A percentile compares a stretch with the other conserved stretches of the same genome.
Evolutionary conservation across 768 basidiomycete genomes (phyloP).

Genomic region (Kwoniella sp.): DNA sequence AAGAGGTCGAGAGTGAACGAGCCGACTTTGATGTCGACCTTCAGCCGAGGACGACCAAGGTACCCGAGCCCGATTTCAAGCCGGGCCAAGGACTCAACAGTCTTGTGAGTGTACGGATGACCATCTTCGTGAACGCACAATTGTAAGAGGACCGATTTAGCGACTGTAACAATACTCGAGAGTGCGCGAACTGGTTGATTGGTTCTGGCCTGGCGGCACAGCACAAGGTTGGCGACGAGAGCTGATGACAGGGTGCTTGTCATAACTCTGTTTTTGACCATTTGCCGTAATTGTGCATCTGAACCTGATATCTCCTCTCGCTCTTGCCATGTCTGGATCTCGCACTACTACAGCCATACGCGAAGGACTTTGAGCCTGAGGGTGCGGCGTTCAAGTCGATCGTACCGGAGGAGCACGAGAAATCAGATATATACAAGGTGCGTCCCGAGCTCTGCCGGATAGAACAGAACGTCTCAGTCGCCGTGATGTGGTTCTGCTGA

Average conservation of each 20-base stretch:
- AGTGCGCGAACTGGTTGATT: too few relatives aligned
- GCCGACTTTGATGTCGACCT: slow-evolving; percentile 12
- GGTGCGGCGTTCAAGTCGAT: slow-evolving; percentile 19
- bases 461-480: neutral
- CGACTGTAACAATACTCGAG: too few relatives aligned
- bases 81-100: slow-evolving; percentile 28
- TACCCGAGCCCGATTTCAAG: slow-evolving; percentile 27
- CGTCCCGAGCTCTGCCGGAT: too few relatives aligned
- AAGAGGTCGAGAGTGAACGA: slow-evolving; percentile 33
- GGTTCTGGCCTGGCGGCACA: too few relatives aligned
- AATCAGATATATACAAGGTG: slow-evolving; percentile 26
- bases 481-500: neutral
- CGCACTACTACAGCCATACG: slow-evolving; percentile 17
- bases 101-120: slow-evolving; percentile 17
- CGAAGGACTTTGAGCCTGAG: slow-evolving; percentile 15
- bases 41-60: slow-evolving; percentile 10
- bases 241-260: too few relatives aligned
- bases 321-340: too few relatives aligned
- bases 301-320: too few relatives aligned
- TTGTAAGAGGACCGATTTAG: too few relatives aligned
- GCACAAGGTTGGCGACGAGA: too few relatives aligned
- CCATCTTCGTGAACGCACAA: too few relatives aligned
- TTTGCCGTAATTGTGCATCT: too few relatives aligned
- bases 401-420: slow-evolving; percentile 20
- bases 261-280: too few relatives aligned